phyloP scores from a whole-genome alignment of 176 grass and related monocot genomes.

The Saccharum spontaneum region DNA sequence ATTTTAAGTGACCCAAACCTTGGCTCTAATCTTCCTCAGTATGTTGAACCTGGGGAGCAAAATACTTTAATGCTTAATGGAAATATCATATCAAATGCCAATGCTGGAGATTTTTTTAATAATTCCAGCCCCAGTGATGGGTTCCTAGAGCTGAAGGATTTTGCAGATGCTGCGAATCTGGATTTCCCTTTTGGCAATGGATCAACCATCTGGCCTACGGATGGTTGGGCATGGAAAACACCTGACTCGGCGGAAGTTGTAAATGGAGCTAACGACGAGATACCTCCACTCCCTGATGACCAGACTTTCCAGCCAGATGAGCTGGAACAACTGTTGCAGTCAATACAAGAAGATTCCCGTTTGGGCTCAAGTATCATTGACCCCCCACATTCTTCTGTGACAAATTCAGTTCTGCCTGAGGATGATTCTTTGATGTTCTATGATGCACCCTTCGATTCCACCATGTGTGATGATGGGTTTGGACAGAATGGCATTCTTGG shows the following conservation, averaged over 20 bases:
- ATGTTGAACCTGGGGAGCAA: conserved; percentile 36
- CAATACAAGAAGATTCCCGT: conserved; percentile 43
- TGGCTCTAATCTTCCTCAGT: conserved; percentile 41
- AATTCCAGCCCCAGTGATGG: conserved; percentile 52
- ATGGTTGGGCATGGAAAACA: conserved; percentile 41
- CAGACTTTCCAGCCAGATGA: conserved; percentile 41
- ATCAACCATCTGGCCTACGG: conserved; percentile 47
- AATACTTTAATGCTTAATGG: conserved; percentile 20
- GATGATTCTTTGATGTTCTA: conserved; percentile 54
- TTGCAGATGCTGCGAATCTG: conserved; percentile 47
- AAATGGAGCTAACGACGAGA: conserved; percentile 37
- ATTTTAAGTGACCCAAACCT: conserved; percentile 60
- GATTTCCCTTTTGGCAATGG: conserved; percentile 33
- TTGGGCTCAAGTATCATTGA: conserved; percentile 31
- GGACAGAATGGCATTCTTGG: conserved; percentile 45
- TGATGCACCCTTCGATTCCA: conserved; percentile 59
- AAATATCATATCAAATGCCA: conserved; percentile 35
- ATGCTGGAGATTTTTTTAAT: conserved; percentile 21
- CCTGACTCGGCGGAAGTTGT: conserved; percentile 16
- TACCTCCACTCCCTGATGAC: conserved; percentile 34
- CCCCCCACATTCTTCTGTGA: conserved; percentile 14
- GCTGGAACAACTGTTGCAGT: conserved; percentile 42
- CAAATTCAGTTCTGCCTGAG: conserved; percentile 44
- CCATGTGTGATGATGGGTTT: conserved; percentile 48
- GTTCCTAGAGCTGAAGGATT: conserved; percentile 82